Percentiles rank a stretch among this genome's conserved stretches.
Evolutionary conservation across 768 basidiomycete species (phyloP).

Genomic region (Mycena capillaripes): DNA sequence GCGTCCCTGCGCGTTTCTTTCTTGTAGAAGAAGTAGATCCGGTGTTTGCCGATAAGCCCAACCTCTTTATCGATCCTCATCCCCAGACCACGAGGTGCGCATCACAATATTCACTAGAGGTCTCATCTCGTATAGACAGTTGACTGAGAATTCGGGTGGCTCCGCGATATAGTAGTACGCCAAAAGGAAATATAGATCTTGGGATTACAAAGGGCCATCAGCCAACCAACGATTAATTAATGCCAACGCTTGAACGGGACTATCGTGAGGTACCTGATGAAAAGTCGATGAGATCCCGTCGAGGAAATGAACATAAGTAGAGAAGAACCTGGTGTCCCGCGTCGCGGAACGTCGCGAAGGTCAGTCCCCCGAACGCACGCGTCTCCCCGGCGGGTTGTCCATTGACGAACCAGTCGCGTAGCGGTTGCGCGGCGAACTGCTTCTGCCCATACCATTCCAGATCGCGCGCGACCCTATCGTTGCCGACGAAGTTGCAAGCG

Average conservation of each 20-base stretch:
- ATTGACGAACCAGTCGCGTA: constrained; percentile 65
- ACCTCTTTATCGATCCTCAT: background rate
- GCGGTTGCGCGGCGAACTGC: constrained; percentile 55
- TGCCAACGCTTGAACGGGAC: constrained; percentile 59
- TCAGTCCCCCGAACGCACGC: constrained; percentile 31
- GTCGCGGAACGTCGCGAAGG: constrained; percentile 39
- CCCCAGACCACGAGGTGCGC: background rate
- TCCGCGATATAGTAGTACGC: background rate
- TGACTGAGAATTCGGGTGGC: background rate
- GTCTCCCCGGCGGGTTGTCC: constrained; percentile 53
- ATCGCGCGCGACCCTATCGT: constrained; percentile 64
- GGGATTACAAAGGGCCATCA: constrained; percentile 27
- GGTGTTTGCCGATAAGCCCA: background rate
- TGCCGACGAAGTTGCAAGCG: constrained; percentile 70
- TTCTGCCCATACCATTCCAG: constrained; percentile 70
- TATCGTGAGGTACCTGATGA: constrained; percentile 67
- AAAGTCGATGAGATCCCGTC: background rate
- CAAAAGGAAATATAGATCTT: background rate
- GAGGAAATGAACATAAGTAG: background rate
- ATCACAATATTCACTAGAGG: background rate
- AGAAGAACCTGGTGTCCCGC: constrained; percentile 51
- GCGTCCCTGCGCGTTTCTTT: too few relatives aligned
- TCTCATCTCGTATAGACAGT: background rate
- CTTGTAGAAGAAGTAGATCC: background rate
- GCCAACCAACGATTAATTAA: constrained; percentile 60